phyloP scores from a whole-genome alignment of 2,329 filamentous ascomycete genomes.

The Lasiodiplodia sp. region DNA sequence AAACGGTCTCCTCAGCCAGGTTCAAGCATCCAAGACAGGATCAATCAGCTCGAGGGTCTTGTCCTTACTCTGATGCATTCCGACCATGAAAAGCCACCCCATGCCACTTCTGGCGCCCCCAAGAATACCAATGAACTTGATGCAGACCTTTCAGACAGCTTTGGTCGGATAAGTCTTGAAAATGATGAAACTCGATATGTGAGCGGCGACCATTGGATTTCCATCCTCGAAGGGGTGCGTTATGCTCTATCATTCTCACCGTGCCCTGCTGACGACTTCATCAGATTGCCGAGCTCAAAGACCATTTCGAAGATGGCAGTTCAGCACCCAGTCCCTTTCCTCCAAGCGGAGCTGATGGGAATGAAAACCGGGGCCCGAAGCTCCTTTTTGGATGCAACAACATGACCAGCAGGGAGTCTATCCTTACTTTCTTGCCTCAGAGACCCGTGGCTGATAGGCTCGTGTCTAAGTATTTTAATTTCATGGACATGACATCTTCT shows the following conservation, averaged over 20 bases:
- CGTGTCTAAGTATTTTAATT: constrained; percentile 4
- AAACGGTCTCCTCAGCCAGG: constrained; percentile 18
- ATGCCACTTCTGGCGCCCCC: neutral
- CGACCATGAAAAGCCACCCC: neutral
- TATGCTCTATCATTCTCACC: constrained; percentile 33
- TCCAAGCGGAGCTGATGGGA: constrained; percentile 35
- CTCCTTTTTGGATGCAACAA: constrained; percentile 35
- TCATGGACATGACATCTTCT: constrained; percentile 1
- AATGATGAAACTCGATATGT: constrained; percentile 5
- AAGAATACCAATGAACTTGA: neutral
- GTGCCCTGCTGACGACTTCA: neutral
- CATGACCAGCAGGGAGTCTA: neutral
- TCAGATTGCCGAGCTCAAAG: constrained; percentile 11
- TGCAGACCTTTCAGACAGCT: neutral
- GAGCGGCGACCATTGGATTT: constrained; percentile 44
- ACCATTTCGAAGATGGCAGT: neutral
- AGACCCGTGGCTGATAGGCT: neutral
- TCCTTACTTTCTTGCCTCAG: neutral
- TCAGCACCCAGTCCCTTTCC: neutral
- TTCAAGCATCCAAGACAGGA: constrained; percentile 28
- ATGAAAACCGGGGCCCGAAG: constrained; percentile 38
- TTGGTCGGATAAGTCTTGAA: constrained; percentile 1
- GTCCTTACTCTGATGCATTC: constrained; percentile 26
- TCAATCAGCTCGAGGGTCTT: constrained; percentile 37
- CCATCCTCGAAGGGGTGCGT: constrained; percentile 45